phyloP scores from a whole-genome alignment of 108 stramenopile genomes.

The Discostella stelligeroides region DNA sequence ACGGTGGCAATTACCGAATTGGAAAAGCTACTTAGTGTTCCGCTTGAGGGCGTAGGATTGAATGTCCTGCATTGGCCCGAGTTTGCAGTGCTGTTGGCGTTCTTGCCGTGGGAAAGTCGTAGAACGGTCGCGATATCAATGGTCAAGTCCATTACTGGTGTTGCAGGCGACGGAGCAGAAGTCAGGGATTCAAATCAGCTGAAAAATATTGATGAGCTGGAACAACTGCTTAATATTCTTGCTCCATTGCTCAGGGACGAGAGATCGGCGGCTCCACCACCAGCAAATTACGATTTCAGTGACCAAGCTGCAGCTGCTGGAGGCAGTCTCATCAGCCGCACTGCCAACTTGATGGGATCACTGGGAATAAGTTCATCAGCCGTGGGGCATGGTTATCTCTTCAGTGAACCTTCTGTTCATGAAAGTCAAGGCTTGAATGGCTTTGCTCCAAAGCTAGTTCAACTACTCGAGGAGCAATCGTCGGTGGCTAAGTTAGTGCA shows the following conservation, averaged over 20 bases:
- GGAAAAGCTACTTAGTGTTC: constrained; percentile 89
- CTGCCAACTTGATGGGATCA: constrained; percentile 73
- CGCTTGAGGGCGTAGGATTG: constrained; percentile 79
- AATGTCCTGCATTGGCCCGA: constrained; percentile 82
- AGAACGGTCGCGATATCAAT: constrained; percentile 78
- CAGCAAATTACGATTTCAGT: constrained; percentile 18
- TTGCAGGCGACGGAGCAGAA: constrained; percentile 25
- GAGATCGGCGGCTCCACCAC: constrained; percentile 18
- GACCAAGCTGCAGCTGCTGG: constrained; percentile 20
- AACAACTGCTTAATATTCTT: constrained; percentile 86
- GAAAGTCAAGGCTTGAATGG: constrained; percentile 18
- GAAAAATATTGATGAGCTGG: constrained; percentile 65
- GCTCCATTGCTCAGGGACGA: constrained; percentile 88
- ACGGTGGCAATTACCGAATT: constrained; percentile 82
- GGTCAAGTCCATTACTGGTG: constrained; percentile 62
- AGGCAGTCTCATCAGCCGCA: constrained; percentile 49
- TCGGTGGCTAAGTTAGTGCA: constrained; percentile 93
- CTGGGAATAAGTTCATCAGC: constrained; percentile 55
- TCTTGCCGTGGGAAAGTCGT: constrained; percentile 92
- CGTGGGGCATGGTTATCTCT: constrained; percentile 18
- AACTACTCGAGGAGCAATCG: constrained; percentile 70
- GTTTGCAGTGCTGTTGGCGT: constrained; percentile 81
- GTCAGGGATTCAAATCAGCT: constrained; percentile 39
- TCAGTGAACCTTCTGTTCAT: constrained; percentile 5
- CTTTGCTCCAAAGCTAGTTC: constrained; percentile 37